Evolutionary conservation across 768 basidiomycete genomes (phyloP), one percentile per base, ranked within the genome.

Genomic region (Dioszegia hungarica): DNA sequence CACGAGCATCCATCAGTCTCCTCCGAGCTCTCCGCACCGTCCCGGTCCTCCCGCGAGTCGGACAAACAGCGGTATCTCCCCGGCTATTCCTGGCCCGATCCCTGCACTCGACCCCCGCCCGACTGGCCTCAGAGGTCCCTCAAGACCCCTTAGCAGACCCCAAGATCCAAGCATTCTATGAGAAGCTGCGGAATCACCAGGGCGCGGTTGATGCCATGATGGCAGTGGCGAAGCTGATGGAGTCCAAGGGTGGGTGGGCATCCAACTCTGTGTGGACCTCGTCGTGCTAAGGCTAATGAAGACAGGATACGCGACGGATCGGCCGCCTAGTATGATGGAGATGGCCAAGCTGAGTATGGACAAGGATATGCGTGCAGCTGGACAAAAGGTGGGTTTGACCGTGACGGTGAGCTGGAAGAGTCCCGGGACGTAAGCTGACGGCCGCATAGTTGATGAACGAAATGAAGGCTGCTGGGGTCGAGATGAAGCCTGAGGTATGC

Each of bases 311-410:
- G 71, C 70, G 48, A 61, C 64, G n/a, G 60, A 62, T 5, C 52
- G 61, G 38, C 57, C 62, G 24, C 68, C 68, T 17, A 63, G 59
- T 22, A 68, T 54, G 50, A 62, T 67, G 43, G 57, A 67, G 50
- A 67, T 73, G 61, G 55, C 65, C 24, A 63, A 66, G 47, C 57
- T 72, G 45, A 64, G 59, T 9, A 62, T 68, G 62, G 68, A 73
- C 36, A 64, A 57, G 39, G 68, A 73, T 28, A 55, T 73, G 53
- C 47, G 71, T 31, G 56, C 48, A 24, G 71, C 71, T 0, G 63
- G 61, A 9, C 54, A 45, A 39, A 70, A 58, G 33, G 67, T 68
- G 43, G 45, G 67, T 59, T 14, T 24, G 19, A 12, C 10, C 22
- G 15, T 25, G 12, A 10, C 27, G n/a, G 40, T 19, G 24, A n/a